Conservation (phyloP, 345 rosid species). For the Aurinia saxatilis region DNA sequence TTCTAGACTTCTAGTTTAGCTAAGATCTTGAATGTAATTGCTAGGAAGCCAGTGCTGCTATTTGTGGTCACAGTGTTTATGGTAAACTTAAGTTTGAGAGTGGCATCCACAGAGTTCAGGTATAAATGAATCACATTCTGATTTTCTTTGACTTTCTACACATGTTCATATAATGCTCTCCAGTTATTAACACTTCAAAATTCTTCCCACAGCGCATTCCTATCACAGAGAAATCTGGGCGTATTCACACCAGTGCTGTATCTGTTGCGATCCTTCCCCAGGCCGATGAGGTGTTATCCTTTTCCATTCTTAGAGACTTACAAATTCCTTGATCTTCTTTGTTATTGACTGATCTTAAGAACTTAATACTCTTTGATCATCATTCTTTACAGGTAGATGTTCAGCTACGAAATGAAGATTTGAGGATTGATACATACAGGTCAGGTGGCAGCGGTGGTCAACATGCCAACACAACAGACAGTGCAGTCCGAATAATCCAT, state of each 20-base stretch:
- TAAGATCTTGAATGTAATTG: constrained; percentile 19
- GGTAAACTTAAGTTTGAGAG: constrained; percentile 98
- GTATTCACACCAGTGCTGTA: constrained; percentile 89
- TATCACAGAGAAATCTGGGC: constrained; percentile 86
- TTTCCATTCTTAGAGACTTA: not conserved
- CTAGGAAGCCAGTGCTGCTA: constrained; percentile 96
- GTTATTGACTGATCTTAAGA: not conserved
- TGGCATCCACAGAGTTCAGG: constrained; percentile 99
- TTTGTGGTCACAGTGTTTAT: constrained; percentile 68
- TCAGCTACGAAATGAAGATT: constrained; percentile 82
- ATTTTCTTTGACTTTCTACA: not conserved
- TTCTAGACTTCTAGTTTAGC: not conserved
- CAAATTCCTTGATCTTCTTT: not conserved
- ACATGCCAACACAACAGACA: constrained; percentile 89
- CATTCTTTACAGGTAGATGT: constrained; percentile 62
- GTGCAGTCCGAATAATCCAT: constrained; percentile 90
- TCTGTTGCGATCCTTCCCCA: constrained; percentile 98
- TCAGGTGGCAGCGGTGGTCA: constrained; percentile 93
- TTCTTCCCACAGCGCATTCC: constrained; percentile 80
- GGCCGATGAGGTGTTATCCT: constrained; percentile 76
- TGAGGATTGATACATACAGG: constrained; percentile 85
- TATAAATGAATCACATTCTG: constrained; percentile 10
- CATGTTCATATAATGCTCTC: not conserved
- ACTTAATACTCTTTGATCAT: not conserved
- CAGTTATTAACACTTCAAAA: constrained; percentile 13